Evolutionary conservation across 2,329 filamentous ascomycete species (phyloP).

Genomic region (Mariannaea elegans): DNA sequence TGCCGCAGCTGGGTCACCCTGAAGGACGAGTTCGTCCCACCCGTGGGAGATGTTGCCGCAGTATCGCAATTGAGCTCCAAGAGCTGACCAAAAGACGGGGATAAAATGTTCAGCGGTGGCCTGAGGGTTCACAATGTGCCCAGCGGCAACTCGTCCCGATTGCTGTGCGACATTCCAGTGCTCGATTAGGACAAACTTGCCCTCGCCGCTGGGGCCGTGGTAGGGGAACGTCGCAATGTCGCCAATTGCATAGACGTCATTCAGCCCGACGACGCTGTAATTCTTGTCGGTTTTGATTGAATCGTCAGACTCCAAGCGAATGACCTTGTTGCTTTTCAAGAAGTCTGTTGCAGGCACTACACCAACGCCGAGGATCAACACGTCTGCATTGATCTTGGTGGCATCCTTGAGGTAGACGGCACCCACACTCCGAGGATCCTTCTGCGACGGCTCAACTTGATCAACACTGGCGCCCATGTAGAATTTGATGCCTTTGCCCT

Average conservation of each 20-base stretch:
- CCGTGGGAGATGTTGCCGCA: slow-evolving; percentile 85
- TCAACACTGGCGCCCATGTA: slow-evolving; percentile 83
- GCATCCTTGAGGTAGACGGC: slow-evolving; percentile 86
- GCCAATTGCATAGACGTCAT: slow-evolving; percentile 90
- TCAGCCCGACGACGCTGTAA: slow-evolving; percentile 78
- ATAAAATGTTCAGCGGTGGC: slow-evolving; percentile 77
- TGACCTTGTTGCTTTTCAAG: slow-evolving; percentile 73
- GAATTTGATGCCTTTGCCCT: slow-evolving; percentile 91
- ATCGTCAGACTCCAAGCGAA: slow-evolving; percentile 83
- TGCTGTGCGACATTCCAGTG: slow-evolving; percentile 99
- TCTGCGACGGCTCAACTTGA: slow-evolving; percentile 77
- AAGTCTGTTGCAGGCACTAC: slow-evolving; percentile 87
- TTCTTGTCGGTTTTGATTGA: slow-evolving; percentile 82
- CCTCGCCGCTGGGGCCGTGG: slow-evolving; percentile 84
- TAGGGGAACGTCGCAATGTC: slow-evolving; percentile 98
- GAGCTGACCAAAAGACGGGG: slow-evolving; percentile 95
- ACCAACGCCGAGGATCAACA: slow-evolving; percentile 92
- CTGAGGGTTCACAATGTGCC: slow-evolving; percentile 75
- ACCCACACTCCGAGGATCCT: slow-evolving; percentile 77
- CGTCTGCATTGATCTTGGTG: slow-evolving; percentile 82
- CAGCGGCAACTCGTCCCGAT: slow-evolving; percentile 80
- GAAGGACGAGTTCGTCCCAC: slow-evolving; percentile 85
- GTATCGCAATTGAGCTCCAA: slow-evolving; percentile 90
- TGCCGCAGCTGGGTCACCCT: slow-evolving; percentile 77
- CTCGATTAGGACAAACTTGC: slow-evolving; percentile 82